A percentile compares a stretch with the other conserved stretches of the same genome.
Evolutionary conservation across 768 basidiomycete genomes (phyloP).

Genomic region (Russula ochroleuca): DNA sequence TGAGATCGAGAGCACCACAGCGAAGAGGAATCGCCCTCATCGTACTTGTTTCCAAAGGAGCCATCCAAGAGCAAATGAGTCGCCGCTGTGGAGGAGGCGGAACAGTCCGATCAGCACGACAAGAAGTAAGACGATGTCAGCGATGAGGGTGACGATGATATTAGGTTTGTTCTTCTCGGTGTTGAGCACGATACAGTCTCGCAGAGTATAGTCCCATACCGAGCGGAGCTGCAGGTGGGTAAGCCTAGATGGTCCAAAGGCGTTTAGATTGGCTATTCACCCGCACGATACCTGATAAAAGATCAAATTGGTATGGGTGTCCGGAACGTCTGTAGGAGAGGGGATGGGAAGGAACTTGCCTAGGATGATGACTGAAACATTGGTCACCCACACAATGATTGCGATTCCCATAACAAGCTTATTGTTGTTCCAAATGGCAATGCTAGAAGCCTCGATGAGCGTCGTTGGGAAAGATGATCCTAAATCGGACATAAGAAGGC

Average conservation of each 20-base stretch:
- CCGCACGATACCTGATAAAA: not conserved
- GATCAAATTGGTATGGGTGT: too few relatives aligned
- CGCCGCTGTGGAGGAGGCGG: not conserved
- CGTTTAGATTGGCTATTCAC: not conserved
- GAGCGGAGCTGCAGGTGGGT: not conserved
- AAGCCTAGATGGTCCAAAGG: not conserved
- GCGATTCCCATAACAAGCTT: not conserved
- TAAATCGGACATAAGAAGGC: not conserved
- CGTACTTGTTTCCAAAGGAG: constrained; percentile 5
- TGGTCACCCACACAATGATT: not conserved
- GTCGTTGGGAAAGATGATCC: not conserved
- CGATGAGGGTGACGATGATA: not conserved
- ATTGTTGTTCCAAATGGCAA: constrained; percentile 2
- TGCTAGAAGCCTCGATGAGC: not conserved
- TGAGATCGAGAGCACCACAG: not conserved
- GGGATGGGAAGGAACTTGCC: not conserved
- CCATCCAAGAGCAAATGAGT: not conserved
- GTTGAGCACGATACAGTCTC: not conserved
- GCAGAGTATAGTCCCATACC: not conserved
- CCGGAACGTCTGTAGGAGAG: too few relatives aligned
- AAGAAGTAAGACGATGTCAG: not conserved
- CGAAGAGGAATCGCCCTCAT: not conserved
- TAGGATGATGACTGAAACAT: not conserved
- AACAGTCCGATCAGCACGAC: not conserved
- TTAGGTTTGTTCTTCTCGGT: not conserved